Evolutionary conservation across 2,329 filamentous ascomycete species (phyloP).

Genomic region (Pseudogymnoascus sp.): DNA sequence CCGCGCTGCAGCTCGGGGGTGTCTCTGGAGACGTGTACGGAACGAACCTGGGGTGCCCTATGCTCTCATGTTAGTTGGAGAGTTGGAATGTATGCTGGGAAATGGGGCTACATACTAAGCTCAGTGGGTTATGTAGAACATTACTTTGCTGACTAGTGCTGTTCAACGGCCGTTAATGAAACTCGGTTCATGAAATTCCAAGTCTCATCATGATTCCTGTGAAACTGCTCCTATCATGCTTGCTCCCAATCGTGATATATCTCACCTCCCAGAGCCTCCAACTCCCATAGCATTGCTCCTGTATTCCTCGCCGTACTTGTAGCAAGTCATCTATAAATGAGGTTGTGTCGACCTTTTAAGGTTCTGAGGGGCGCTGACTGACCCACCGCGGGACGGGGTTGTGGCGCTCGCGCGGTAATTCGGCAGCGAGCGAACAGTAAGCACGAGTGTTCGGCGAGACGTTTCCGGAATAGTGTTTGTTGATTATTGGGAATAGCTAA

Average conservation of each 20-base stretch:
- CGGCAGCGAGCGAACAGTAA: neutral
- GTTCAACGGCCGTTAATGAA: neutral
- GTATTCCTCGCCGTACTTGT: no score
- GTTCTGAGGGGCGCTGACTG: neutral
- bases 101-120: neutral
- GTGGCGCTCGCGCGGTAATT: neutral
- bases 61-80: neutral
- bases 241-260: neutral
- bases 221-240: neutral
- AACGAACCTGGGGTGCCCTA: slow-evolving; percentile 28
- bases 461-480: no score
- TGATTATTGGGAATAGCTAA: neutral
- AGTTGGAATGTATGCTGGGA: neutral
- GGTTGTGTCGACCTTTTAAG: neutral
- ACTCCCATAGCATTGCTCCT: no score
- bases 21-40: slow-evolving; percentile 29
- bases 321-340: neutral
- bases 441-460: no score
- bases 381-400: neutral
- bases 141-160: neutral
- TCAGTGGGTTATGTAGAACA: neutral
- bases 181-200: neutral
- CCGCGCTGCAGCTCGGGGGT: slow-evolving; percentile 30
- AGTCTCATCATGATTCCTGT: neutral
- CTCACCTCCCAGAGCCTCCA: neutral